These are phyloP conservation scores for Glaciozyma martinii DNA, from an alignment of 768 basidiomycete species.

Conservation along the genomic window DNA sequence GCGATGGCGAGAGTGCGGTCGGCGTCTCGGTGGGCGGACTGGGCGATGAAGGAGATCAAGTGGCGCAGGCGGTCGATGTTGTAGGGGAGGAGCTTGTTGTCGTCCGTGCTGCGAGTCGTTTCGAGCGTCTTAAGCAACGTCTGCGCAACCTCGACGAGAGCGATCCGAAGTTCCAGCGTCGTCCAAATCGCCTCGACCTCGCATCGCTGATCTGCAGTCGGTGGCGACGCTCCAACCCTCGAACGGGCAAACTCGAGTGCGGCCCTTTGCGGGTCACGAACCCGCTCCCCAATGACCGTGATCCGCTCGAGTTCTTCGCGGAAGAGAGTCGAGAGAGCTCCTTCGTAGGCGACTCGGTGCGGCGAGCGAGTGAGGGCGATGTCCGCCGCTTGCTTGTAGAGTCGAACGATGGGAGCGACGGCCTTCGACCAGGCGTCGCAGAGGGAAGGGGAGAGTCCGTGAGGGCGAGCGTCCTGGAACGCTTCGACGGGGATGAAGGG, in stretches of 20 bases:
- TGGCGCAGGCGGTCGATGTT: too few relatives aligned
- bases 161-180: constrained; percentile 50
- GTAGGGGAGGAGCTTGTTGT: too few relatives aligned
- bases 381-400: background rate
- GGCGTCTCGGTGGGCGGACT: too few relatives aligned
- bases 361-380: constrained; percentile 45
- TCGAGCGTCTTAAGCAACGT: background rate
- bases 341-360: constrained; percentile 55
- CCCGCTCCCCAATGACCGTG: constrained; percentile 37
- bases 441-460: background rate
- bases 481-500: background rate
- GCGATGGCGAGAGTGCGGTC: too few relatives aligned
- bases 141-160: constrained; percentile 40
- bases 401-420: background rate
- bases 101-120: too few relatives aligned
- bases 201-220: constrained; percentile 54
- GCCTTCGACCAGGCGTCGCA: background rate
- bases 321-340: constrained; percentile 51
- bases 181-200: constrained; percentile 55
- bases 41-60: too few relatives aligned
- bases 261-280: constrained; percentile 44
- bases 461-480: background rate
- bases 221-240: constrained; percentile 52
- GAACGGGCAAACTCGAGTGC: constrained; percentile 50
- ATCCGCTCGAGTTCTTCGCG: constrained; percentile 44